A percentile compares a stretch with the other conserved stretches of the same genome.
These are phyloP conservation scores for Fomitopsis schrenkii DNA, from an alignment of 1,284 basidiomycete species.

Conservation along the genomic window DNA sequence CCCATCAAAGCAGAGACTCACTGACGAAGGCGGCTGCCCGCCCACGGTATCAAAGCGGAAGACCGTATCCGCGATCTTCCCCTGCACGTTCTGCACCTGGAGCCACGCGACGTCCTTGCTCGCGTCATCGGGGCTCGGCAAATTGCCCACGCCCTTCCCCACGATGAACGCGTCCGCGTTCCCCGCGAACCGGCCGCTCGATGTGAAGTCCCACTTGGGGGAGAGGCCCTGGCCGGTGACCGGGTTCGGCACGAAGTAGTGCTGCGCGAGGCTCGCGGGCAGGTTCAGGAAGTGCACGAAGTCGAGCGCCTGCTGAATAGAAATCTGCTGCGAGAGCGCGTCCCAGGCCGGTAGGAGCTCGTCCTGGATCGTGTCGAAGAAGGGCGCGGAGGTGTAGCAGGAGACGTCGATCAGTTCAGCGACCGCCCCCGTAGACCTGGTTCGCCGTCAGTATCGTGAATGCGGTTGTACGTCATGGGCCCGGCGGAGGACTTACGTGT, in stretches of 20 bases:
- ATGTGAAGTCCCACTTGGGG: slow-evolving; percentile 58
- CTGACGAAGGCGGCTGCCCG: slow-evolving; percentile 60
- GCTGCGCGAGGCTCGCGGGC: slow-evolving; percentile 42
- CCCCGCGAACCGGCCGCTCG: slow-evolving; percentile 32
- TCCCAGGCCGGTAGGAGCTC: slow-evolving; percentile 37
- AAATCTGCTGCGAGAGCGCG: slow-evolving; percentile 22
- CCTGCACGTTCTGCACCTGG: slow-evolving; percentile 42
- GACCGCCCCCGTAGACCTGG: slow-evolving; percentile 42
- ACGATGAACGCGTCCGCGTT: slow-evolving; percentile 45
- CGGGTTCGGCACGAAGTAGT: slow-evolving; percentile 51
- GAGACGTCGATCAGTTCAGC: slow-evolving; percentile 58
- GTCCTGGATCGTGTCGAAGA: slow-evolving; percentile 39
- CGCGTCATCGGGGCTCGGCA: slow-evolving; percentile 41
- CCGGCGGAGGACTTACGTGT: slow-evolving; percentile 23
- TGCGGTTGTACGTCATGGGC: not conserved
- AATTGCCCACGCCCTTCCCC: slow-evolving; percentile 36
- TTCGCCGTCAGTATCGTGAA: not conserved
- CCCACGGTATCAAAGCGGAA: slow-evolving; percentile 54
- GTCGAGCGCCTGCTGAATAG: slow-evolving; percentile 35
- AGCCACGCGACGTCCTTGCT: slow-evolving; percentile 54
- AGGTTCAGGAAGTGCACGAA: slow-evolving; percentile 23
- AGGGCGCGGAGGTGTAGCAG: slow-evolving; percentile 41
- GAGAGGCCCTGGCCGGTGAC: slow-evolving; percentile 37
- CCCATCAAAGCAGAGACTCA: slow-evolving; percentile 21
- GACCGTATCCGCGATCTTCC: slow-evolving; percentile 46